A percentile compares a stretch with the other conserved stretches of the same genome.
Conservation (phyloP, 2,329 filamentous ascomycete species). For the Elsinoe perseae region DNA sequence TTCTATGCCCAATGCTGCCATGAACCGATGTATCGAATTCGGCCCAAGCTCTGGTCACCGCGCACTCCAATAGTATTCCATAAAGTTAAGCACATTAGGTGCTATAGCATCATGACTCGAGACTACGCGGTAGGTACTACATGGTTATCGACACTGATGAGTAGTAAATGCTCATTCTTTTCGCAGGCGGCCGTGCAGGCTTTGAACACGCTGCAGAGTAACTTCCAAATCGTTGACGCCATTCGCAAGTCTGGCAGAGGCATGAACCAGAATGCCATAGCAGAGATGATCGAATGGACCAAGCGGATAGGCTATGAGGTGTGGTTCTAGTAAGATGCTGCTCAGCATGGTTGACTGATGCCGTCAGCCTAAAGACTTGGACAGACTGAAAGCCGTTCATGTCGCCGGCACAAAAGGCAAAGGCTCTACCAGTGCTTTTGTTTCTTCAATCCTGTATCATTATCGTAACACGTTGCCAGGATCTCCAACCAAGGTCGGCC, state of each 20-base stretch:
- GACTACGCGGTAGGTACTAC: conserved; percentile 9
- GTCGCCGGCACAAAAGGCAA: conserved; percentile 94
- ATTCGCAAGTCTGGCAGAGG: conserved; percentile 65
- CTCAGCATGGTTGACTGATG: not conserved
- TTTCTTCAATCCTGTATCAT: conserved; percentile 67
- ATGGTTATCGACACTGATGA: not conserved
- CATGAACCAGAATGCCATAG: conserved; percentile 67
- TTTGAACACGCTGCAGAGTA: conserved; percentile 71
- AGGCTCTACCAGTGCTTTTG: conserved; percentile 77
- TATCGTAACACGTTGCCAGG: conserved; percentile 36
- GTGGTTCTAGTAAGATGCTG: too few species aligned
- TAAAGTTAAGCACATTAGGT: not conserved
- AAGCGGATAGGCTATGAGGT: conserved; percentile 66
- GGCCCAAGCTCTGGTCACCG: not conserved
- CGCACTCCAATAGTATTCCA: not conserved
- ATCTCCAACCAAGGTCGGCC: conserved; percentile 49
- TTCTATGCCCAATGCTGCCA: not conserved
- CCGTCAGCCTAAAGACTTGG: conserved; percentile 52
- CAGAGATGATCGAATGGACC: conserved; percentile 75
- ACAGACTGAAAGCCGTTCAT: conserved; percentile 61
- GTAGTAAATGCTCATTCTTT: not conserved
- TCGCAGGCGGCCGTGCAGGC: conserved; percentile 60
- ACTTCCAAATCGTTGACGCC: conserved; percentile 68
- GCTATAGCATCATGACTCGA: conserved; percentile 1
- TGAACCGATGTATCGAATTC: not conserved